These are phyloP conservation scores for Conringia planisiliqua DNA, from an alignment of 345 rosid genomes.

Conservation along the genomic window DNA sequence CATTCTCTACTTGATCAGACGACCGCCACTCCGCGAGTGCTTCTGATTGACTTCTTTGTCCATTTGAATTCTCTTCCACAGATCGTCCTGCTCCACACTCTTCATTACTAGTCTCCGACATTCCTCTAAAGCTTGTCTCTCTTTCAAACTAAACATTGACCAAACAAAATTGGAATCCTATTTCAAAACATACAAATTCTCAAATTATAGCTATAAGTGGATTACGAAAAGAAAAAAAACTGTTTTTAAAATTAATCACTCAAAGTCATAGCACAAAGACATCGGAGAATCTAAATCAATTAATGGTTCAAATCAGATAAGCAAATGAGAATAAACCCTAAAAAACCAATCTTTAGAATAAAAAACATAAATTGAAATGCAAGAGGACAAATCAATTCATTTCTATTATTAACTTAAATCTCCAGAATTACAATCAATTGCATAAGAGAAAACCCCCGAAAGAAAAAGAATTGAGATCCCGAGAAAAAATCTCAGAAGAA, in stretches of 20 bases:
- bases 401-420: conserved; percentile 5
- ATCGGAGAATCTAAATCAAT: neutral
- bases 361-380: neutral
- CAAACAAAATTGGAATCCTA: no score
- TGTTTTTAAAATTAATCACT: neutral
- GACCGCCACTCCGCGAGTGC: conserved; percentile 90
- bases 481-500: neutral
- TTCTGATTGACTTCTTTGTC: conserved; percentile 62
- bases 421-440: conserved; percentile 22
- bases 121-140: conserved; percentile 41
- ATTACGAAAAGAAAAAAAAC: no score
- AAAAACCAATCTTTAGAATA: neutral
- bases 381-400: conserved; percentile 3
- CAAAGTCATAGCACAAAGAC: neutral
- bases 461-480: neutral
- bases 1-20: conserved; percentile 89
- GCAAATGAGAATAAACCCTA: conserved; percentile 9
- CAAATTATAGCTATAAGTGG: no score
- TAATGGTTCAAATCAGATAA: neutral
- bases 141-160: conserved; percentile 16
- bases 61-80: conserved; percentile 56
- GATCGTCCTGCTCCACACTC: conserved; percentile 74
- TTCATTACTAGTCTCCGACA: conserved; percentile 66
- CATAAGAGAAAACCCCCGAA: neutral
- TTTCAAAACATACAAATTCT: no score